phyloP scores from a whole-genome alignment of 192 early-diverging fungal species.

The Podila horticola region DNA sequence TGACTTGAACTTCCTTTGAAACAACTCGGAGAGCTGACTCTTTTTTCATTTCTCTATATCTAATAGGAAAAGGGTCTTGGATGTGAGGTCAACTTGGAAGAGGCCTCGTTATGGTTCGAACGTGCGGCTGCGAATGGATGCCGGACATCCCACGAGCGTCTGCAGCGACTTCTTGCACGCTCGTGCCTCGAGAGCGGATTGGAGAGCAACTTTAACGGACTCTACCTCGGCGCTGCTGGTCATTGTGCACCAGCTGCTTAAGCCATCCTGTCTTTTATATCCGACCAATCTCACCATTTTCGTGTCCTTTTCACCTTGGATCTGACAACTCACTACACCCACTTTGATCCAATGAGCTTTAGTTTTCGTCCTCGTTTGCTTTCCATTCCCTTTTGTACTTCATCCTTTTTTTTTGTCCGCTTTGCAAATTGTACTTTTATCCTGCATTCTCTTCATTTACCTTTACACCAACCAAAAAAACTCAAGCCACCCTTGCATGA shows the following conservation, averaged over 20 bases:
- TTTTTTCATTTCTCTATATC: background rate
- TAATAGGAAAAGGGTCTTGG: conserved; percentile 50
- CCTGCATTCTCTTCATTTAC: conserved; percentile 3
- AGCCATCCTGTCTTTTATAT: background rate
- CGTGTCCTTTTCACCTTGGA: background rate
- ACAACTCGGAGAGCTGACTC: background rate
- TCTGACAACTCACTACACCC: background rate
- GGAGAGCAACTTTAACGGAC: conserved; percentile 44
- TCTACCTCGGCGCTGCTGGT: conserved; percentile 46
- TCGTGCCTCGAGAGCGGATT: conserved; percentile 62
- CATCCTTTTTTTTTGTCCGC: conserved; percentile 2
- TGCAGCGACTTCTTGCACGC: conserved; percentile 59
- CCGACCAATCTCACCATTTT: background rate
- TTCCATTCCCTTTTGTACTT: background rate
- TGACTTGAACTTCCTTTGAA: background rate
- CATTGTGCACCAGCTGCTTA: conserved; percentile 63
- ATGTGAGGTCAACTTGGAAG: conserved; percentile 51
- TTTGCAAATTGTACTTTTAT: background rate
- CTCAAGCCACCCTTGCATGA: no score
- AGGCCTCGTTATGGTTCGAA: conserved; percentile 55
- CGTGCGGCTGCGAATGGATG: conserved; percentile 58
- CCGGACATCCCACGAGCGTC: conserved; percentile 58
- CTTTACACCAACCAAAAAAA: no score
- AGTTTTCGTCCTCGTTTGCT: background rate
- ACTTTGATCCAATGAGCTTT: background rate